A percentile compares a stretch with the other conserved stretches of the same genome.
These are phyloP conservation scores for Coniochaeta pulveracea DNA, from an alignment of 2,329 filamentous ascomycete species.

Conservation along the genomic window DNA sequence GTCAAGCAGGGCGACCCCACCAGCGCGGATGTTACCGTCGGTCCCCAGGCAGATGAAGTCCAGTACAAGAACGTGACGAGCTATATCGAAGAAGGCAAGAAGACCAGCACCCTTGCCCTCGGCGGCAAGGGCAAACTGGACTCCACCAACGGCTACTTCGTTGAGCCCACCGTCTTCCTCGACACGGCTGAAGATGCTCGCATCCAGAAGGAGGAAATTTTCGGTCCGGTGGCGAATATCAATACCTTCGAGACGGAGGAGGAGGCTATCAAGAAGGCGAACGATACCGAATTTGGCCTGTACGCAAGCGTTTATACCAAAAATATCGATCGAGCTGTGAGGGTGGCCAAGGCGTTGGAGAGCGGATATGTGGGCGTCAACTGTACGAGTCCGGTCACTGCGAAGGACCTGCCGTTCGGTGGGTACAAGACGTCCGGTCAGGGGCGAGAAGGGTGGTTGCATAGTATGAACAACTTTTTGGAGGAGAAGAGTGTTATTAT, in stretches of 20 bases:
- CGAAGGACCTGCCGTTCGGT: conserved; percentile 27
- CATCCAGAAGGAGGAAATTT: conserved; percentile 50
- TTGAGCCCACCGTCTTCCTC: conserved; percentile 34
- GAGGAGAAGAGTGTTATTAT: conserved; percentile 21
- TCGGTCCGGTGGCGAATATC: conserved; percentile 51
- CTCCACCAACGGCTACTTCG: conserved; percentile 22
- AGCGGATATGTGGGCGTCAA: conserved; percentile 52
- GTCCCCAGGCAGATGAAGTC: conserved; percentile 37
- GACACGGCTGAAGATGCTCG: conserved; percentile 26
- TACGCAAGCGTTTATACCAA: conserved; percentile 43
- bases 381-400: conserved; percentile 23
- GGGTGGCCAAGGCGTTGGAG: conserved; percentile 39
- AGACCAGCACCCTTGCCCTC: conserved; percentile 19
- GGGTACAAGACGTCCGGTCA: conserved; percentile 28
- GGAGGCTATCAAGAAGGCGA: conserved; percentile 40
- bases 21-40: conserved; percentile 20
- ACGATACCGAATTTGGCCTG: conserved; percentile 45
- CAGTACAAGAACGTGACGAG: conserved; percentile 34
- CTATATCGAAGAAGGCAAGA: conserved; percentile 33
- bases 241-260: conserved; percentile 45
- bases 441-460: conserved; percentile 22
- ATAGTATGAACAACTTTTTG: conserved; percentile 24
- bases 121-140: conserved; percentile 19
- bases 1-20: conserved; percentile 26
- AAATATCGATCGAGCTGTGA: conserved; percentile 32